Base-by-base conservation (phyloP, 164 flowering plant genomes). In the Magnolia sinica region DNA sequence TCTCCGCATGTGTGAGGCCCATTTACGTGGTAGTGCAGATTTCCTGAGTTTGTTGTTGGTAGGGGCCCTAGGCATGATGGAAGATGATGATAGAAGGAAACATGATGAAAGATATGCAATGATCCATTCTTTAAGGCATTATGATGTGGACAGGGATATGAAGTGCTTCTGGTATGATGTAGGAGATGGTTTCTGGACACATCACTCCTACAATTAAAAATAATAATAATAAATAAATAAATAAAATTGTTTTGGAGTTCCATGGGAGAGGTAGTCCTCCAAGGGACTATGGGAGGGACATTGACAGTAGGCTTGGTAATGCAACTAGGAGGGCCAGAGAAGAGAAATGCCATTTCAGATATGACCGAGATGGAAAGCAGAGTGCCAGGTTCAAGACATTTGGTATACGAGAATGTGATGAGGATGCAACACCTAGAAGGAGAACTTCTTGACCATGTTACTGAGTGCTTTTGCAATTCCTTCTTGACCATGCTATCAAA, bases 11-110 rank as follows among this genome's bases (percentile, higher is more conserved):
- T 37, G 45, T 5, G 45, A 37, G 45, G 7, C 7, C 7, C 45
- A 4, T 37, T 37, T 37, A 37, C 6, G 45, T 37, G 45, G 45
- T 37, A 37, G 45, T 37, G 84, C 69, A 83, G 89, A 77, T 84
- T 80, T 76, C 73, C 79, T 6, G 84, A 81, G 13, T 74, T 77
- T 74, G 68, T 22, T 51, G 82, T 80, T 74, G 79, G 65, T 80
- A 73, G 83, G 80, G 83, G 82, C 31, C 76, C 73, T 13, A 76
- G 83, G 73, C 79, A 78, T 70, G 86, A 82, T 59, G 80, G 64
- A 31, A 80, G 80, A 78, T 76, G 85, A 85, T 51, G 85, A 76
- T 76, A 83, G 81, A 68, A 84, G 80, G 78, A 84, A 83, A 51
- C 84, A 75, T 73, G 79, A 76, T 70, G 73, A 76, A 4, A 78